These are phyloP conservation scores for Leishmania tropica DNA, from an alignment of 208 protist genomes.

Conservation along the genomic window DNA sequence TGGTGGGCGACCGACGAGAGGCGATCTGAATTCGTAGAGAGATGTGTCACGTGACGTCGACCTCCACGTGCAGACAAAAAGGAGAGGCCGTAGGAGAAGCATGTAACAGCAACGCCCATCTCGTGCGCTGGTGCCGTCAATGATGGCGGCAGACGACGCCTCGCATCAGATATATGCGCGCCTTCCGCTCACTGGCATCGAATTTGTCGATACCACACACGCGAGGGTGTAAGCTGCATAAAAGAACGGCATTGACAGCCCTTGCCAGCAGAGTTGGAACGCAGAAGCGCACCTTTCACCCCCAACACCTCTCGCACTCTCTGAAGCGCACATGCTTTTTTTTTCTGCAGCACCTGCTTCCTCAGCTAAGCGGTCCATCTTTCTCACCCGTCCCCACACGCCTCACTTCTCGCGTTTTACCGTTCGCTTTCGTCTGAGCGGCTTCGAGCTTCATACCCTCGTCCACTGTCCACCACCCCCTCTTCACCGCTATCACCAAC, in stretches of 20 bases:
- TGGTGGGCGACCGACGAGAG: background rate
- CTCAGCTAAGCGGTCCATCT: background rate
- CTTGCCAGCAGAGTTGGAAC: background rate
- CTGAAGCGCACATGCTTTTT: background rate
- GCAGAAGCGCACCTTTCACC: background rate
- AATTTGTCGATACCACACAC: background rate
- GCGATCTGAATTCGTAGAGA: background rate
- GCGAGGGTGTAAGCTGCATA: background rate
- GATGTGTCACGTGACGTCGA: background rate
- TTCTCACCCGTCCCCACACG: background rate
- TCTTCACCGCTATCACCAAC: background rate
- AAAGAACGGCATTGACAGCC: background rate
- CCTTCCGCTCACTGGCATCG: background rate
- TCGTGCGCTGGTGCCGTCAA: background rate
- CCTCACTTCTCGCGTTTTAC: background rate
- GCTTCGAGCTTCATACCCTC: background rate
- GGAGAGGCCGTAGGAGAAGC: background rate
- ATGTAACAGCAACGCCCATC: no score
- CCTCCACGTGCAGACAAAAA: background rate
- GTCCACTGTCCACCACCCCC: background rate
- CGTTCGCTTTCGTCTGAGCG: background rate
- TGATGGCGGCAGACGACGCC: background rate
- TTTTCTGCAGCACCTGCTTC: background rate
- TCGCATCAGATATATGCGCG: background rate
- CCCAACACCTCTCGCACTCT: background rate